Conservation (phyloP, 768 basidiomycete species). For the Amanita polypyramis region DNA sequence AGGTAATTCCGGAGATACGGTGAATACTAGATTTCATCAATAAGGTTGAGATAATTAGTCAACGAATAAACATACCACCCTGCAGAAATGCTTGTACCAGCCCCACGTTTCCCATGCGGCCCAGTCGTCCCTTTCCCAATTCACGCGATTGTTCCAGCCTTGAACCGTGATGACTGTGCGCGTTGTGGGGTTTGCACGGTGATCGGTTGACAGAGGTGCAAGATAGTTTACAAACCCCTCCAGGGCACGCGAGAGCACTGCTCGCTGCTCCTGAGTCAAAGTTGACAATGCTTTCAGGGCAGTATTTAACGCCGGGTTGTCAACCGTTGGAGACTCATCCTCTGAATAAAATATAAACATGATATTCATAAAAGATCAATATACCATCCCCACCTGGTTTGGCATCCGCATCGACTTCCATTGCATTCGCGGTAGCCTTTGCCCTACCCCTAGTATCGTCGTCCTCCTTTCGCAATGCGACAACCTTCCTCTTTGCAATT, state of each 20-base stretch:
- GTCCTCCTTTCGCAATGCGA: conserved; percentile 73
- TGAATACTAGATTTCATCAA: conserved; percentile 43
- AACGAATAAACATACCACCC: conserved; percentile 42
- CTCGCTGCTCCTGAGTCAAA: conserved; percentile 67
- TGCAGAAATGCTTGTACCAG: conserved; percentile 86
- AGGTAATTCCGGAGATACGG: conserved; percentile 70
- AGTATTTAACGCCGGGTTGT: conserved; percentile 58
- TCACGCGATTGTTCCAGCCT: conserved; percentile 60
- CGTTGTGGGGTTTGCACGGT: conserved; percentile 39
- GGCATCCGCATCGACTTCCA: conserved; percentile 64
- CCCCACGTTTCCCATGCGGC: conserved; percentile 81
- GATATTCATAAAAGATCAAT: background rate
- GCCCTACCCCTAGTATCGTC: conserved; percentile 74
- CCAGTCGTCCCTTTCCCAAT: conserved; percentile 72
- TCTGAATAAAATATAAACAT: conserved; percentile 8
- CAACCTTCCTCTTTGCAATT: conserved; percentile 65
- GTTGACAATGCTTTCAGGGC: conserved; percentile 69
- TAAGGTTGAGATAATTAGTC: conserved; percentile 3
- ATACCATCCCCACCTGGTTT: conserved; percentile 28
- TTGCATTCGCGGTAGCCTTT: conserved; percentile 54
- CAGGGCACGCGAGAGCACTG: conserved; percentile 59
- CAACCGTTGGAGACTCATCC: conserved; percentile 33
- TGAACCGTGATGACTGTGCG: conserved; percentile 50
- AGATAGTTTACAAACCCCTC: conserved; percentile 68
- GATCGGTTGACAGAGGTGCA: conserved; percentile 29